Base-by-base conservation (phyloP, 2,329 filamentous ascomycete species). In the Penicillium sp. region DNA sequence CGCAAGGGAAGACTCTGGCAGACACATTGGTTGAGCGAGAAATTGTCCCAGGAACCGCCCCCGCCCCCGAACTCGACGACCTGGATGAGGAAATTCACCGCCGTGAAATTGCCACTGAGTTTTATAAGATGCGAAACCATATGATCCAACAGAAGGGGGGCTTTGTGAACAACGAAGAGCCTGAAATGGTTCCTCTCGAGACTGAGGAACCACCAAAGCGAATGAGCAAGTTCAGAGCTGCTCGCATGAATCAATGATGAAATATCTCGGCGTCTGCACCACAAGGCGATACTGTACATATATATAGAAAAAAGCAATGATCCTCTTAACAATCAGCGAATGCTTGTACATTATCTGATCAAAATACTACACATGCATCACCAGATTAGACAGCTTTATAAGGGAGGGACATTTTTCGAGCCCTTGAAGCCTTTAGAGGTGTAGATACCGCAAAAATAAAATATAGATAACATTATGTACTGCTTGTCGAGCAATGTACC, bases 141-240 rank as follows among this genome's bases (percentile, higher is more conserved):
- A 88, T 96, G 75, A 92, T 97, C 53, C 86, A 92, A 64, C 84
- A 87, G 65, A 86, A 95, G 66, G 92, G 92, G 51, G 92, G 92
- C 3, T 96, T 96, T 72, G 77, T 89, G 66, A 83, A 85, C 56
- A 85, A 92, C 65, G 85, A 90, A 58, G 87, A 91, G 58, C 81
- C 85, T 52, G 83, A 82, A 46, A 84, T 87, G 47, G 83, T 89
- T 52, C 85, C 89, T 1, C 79, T 92, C 53, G 86, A 92, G 66
- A 81, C 84, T 26, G 84, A 88, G 49, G 85, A 86, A 19, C 61
- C 71, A 25, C 68, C 67, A 4, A 73, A 68, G 57, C 76, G 72
- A 31, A 68, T 80, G 48, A 81, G 79, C 68, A 74, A 77, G 52
- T 81, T 81, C 67, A 79, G 74, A 59, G 77, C 79, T 59, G 77